A percentile compares a stretch with the other conserved stretches of the same genome.
Evolutionary conservation across 2,329 filamentous ascomycete genomes (phyloP).

Genomic region (Epichloe hybrida): DNA sequence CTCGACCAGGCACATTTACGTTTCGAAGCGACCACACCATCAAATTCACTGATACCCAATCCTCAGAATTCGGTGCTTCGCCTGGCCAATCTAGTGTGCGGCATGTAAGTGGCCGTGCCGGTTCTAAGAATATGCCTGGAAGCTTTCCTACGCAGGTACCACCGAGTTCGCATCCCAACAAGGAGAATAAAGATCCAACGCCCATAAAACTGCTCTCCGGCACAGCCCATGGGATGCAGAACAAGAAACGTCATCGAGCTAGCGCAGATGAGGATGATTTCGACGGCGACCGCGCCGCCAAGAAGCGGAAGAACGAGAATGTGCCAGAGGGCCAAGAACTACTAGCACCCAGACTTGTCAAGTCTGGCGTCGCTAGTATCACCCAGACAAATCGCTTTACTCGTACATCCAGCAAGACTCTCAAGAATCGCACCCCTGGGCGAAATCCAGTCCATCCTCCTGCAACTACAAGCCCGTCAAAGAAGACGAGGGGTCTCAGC

Average conservation of each 20-base stretch:
- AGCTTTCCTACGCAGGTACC: constrained; percentile 32
- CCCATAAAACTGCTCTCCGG: constrained; percentile 25
- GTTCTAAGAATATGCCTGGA: constrained; percentile 38
- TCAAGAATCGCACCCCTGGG: constrained; percentile 6
- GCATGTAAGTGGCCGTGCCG: constrained; percentile 40
- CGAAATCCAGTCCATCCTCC: constrained; percentile 12
- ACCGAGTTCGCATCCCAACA: constrained; percentile 29
- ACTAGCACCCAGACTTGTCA: constrained; percentile 33
- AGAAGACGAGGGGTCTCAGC: constrained; percentile 40
- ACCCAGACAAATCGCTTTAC: constrained; percentile 22
- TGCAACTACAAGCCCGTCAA: constrained; percentile 29
- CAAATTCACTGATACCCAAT: constrained; percentile 35
- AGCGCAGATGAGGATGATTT: constrained; percentile 43
- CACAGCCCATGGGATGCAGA: constrained; percentile 47
- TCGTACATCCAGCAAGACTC: constrained; percentile 13
- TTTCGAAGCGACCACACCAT: constrained; percentile 56
- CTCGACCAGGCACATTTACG: constrained; percentile 45
- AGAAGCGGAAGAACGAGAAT: constrained; percentile 42
- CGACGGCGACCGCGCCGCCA: constrained; percentile 35
- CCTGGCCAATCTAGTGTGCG: constrained; percentile 48
- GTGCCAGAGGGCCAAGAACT: constrained; percentile 39
- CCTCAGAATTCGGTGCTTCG: constrained; percentile 40
- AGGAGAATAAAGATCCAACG: constrained; percentile 38
- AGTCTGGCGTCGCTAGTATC: constrained; percentile 19
- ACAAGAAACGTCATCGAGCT: constrained; percentile 52